phyloP scores from a whole-genome alignment of 306 rosid species.

The Prunus campanulata region DNA sequence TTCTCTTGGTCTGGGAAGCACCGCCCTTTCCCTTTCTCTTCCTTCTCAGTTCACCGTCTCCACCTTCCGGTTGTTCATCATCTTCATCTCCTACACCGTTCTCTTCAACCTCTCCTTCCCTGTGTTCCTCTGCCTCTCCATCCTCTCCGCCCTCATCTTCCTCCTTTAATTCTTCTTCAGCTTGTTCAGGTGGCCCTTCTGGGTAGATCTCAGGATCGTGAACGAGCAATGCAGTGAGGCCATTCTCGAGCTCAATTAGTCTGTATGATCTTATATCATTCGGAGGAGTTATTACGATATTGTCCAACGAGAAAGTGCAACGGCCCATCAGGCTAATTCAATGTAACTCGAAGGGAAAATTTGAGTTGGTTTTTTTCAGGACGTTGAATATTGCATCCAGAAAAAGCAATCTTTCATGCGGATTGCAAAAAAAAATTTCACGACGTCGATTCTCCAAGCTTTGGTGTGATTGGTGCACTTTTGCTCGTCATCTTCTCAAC shows the following conservation, averaged over 20 bases:
- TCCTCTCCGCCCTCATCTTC: too few species aligned
- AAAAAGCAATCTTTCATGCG: too few species aligned
- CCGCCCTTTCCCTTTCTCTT: slow-evolving; percentile 34
- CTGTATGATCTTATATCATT: slow-evolving; percentile 74
- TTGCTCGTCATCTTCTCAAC: too few species aligned
- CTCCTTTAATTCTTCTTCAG: slow-evolving; percentile 23
- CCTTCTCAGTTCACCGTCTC: slow-evolving; percentile 17
- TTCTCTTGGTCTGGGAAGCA: slow-evolving; percentile 67
- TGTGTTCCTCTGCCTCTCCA: too few species aligned
- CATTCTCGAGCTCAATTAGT: slow-evolving; percentile 56
- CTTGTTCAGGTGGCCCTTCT: slow-evolving; percentile 40
- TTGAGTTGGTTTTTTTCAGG: too few species aligned
- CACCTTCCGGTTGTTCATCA: slow-evolving; percentile 2
- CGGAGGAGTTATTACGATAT: slow-evolving; percentile 64
- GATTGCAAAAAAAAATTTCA: too few species aligned
- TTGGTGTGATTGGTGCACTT: too few species aligned
- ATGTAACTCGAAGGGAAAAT: too few species aligned
- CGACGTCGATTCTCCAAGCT: too few species aligned
- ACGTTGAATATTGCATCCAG: too few species aligned
- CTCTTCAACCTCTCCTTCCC: slow-evolving; percentile 3
- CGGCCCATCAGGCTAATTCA: slow-evolving; percentile 12
- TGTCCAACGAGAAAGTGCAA: slow-evolving; percentile 40
- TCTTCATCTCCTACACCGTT: slow-evolving; percentile 4
- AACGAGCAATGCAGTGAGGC: slow-evolving; percentile 76
- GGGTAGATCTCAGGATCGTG: slow-evolving; percentile 93